Conservation (phyloP, 1,284 basidiomycete genomes). For the Thecaphora frezii region DNA sequence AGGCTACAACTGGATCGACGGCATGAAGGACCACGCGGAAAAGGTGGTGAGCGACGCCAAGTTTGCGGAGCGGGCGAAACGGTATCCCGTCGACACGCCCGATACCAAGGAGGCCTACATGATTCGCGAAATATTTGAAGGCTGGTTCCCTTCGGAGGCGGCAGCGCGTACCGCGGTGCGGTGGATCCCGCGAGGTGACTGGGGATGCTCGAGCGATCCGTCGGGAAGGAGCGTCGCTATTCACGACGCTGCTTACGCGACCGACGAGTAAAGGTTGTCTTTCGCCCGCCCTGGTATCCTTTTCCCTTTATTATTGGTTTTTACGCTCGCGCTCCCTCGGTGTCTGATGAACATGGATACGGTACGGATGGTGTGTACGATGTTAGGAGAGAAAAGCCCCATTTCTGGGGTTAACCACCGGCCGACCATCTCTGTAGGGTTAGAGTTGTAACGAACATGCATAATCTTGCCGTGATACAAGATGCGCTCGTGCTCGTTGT, state of each 20-base stretch:
- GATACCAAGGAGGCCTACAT: slow-evolving; percentile 97
- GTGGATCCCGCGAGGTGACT: slow-evolving; percentile 71
- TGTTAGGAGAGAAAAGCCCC: too few relatives aligned
- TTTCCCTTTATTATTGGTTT: too few relatives aligned
- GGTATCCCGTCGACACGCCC: slow-evolving; percentile 81
- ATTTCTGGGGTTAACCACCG: too few relatives aligned
- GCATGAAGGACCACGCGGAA: slow-evolving; percentile 89
- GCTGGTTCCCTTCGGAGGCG: slow-evolving; percentile 71
- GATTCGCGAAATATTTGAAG: slow-evolving; percentile 90
- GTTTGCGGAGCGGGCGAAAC: slow-evolving; percentile 73
- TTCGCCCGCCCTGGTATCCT: too few relatives aligned
- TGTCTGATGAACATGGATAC: too few relatives aligned
- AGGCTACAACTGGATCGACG: slow-evolving; percentile 99
- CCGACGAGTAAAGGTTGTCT: slow-evolving; percentile 16
- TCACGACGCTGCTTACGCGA: slow-evolving; percentile 83
- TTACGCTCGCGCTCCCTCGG: too few relatives aligned
- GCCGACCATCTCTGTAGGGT: too few relatives aligned
- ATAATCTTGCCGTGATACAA: too few relatives aligned
- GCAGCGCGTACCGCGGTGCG: slow-evolving; percentile 86
- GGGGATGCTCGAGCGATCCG: slow-evolving; percentile 93
- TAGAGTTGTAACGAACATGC: too few relatives aligned
- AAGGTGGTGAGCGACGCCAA: slow-evolving; percentile 76
- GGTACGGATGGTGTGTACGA: too few relatives aligned
- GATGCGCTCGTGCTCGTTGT: too few relatives aligned
- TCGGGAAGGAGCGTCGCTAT: slow-evolving; percentile 93